A percentile compares a stretch with the other conserved stretches of the same genome.
Evolutionary conservation across 257 asterid genomes (phyloP).

Genomic region (Linderniella brevidens): DNA sequence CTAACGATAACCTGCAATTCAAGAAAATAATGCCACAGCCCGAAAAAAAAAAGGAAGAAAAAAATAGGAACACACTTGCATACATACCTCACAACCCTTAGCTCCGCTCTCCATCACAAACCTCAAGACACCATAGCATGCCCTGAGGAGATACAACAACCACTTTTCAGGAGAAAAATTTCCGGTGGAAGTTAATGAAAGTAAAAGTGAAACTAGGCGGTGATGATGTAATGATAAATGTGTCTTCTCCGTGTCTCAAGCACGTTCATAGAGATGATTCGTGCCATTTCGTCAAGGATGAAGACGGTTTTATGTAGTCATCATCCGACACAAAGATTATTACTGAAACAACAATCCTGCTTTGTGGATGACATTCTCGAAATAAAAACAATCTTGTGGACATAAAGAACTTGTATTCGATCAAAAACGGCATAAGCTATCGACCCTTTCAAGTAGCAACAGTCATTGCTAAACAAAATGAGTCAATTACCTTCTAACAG

Average conservation of each 20-base stretch:
- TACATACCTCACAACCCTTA: conserved; percentile 44
- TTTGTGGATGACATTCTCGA: conserved; percentile 17
- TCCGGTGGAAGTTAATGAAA: neutral
- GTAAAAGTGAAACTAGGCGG: too few species aligned
- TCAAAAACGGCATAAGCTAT: neutral
- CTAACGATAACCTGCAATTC: conserved; percentile 42
- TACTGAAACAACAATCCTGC: conserved; percentile 14
- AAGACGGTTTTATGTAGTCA: conserved; percentile 18
- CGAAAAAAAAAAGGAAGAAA: too few species aligned
- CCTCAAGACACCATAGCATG: conserved; percentile 48
- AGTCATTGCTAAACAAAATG: neutral
- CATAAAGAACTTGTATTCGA: too few species aligned
- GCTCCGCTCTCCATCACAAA: conserved; percentile 53
- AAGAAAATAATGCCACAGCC: too few species aligned
- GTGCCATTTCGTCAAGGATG: conserved; percentile 3
- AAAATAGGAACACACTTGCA: neutral
- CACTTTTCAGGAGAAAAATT: neutral
- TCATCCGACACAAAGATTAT: conserved; percentile 22
- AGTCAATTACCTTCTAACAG: conserved; percentile 23
- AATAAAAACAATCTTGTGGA: too few species aligned
- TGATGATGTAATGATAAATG: too few species aligned
- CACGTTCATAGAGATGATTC: too few species aligned
- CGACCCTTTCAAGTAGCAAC: too few species aligned
- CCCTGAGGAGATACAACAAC: conserved; percentile 16
- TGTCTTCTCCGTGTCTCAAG: too few species aligned